Evolutionary conservation across 2,329 filamentous ascomycete species (phyloP), one percentile per base, ranked within the genome.

Genomic region (Penicillium griseofulvum): DNA sequence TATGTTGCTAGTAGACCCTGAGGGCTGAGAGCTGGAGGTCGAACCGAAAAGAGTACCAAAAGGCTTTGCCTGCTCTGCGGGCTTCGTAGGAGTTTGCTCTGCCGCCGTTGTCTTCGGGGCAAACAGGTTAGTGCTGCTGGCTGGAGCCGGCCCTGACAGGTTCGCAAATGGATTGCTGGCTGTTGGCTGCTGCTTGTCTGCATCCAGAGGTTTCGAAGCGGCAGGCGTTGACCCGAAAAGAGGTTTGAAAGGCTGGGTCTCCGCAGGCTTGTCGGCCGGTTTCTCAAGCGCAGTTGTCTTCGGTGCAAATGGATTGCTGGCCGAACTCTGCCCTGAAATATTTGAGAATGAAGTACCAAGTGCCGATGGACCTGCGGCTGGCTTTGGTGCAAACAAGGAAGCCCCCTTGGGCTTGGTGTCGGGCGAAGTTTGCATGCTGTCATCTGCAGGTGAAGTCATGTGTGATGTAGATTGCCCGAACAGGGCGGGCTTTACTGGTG

Each of bases 1-100:
- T 54, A 59, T 22, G 66, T 63, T 52, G 65, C 68, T 42, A 66
- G 68, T 47, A 74, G 74, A 51, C 68, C 72, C 52, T 72, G 72
- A 41, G 68, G 69, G 33, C n/a, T 56, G 73, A 68, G n/a, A 19
- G 22, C 31, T 39, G 12, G 52, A 16, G 10, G 28, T 51, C 8
- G 52, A 50, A 26, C 52, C 52, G 26, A 54, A 54, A 19, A 54
- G 34, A 45, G 19, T 5, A 19, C 52, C 33, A 19, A 54, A 54
- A 33, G 52, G 52, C 28, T 51, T 51, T 7, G 39, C 26, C 4
- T 28, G 34, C 33, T 54, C 52, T 16, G 38, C 28, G 2, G 52
- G 52, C 41, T 54, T 54, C n/a, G 52, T 28, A 28, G 52, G 34
- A 10, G 34, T 51, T 14, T 33, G 31, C 8, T 54, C 52, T 19